Percentiles rank a stretch among this genome's conserved stretches.
Evolutionary conservation across 441 rosid genomes (phyloP).

Genomic region (Hura crepitans): DNA sequence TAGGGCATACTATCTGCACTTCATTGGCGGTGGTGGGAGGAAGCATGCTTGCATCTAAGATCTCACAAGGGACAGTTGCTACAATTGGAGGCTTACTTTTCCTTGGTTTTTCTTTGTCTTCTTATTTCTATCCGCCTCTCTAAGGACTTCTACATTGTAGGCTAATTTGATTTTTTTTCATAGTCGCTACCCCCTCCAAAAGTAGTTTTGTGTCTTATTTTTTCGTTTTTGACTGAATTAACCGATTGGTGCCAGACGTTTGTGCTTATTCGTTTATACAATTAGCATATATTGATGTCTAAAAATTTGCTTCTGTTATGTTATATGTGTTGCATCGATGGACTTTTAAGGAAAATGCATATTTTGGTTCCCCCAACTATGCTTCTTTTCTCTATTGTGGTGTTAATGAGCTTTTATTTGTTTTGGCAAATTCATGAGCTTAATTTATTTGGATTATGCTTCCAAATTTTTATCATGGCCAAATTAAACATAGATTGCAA

Average conservation of each 20-base stretch:
- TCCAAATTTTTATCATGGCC: too few relatives aligned
- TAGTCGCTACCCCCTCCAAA: not conserved
- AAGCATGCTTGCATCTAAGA: constrained; percentile 92
- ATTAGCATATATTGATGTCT: constrained; percentile 11
- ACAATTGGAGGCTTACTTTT: constrained; percentile 88
- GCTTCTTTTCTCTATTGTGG: too few relatives aligned
- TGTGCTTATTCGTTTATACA: constrained; percentile 26
- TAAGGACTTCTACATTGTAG: constrained; percentile 40
- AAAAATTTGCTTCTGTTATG: not conserved
- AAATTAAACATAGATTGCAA: too few relatives aligned
- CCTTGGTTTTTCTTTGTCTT: constrained; percentile 84
- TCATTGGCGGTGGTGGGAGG: constrained; percentile 96
- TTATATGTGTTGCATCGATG: too few relatives aligned
- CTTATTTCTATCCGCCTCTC: constrained; percentile 93
- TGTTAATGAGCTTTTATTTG: too few relatives aligned
- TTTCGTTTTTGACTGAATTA: constrained; percentile 34
- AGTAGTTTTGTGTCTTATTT: constrained; percentile 49
- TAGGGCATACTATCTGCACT: constrained; percentile 73
- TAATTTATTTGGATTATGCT: too few relatives aligned
- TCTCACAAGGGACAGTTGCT: constrained; percentile 92
- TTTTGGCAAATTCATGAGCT: too few relatives aligned
- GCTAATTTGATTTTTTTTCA: constrained; percentile 34
- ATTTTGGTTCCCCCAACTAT: too few relatives aligned
- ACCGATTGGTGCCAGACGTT: constrained; percentile 21
- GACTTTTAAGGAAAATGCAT: too few relatives aligned